Evolutionary conservation across 1,284 basidiomycete species (phyloP).

Genomic region (Pseudozyma flocculosa): DNA sequence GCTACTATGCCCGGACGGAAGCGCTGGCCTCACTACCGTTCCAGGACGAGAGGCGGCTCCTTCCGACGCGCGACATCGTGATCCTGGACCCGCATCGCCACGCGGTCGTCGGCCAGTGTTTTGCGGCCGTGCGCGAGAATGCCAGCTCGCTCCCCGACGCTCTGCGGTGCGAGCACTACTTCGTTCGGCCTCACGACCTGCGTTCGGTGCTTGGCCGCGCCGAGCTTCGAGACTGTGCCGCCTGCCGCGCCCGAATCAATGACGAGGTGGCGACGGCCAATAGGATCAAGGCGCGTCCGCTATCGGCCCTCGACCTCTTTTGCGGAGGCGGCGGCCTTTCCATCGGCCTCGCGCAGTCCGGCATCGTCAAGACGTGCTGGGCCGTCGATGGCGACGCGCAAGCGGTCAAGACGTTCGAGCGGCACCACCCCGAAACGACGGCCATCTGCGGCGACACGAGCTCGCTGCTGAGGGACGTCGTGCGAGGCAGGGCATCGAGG

Average conservation of each 20-base stretch:
- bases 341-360: conserved; percentile 20
- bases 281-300: not conserved
- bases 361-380: conserved; percentile 18
- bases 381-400: conserved; percentile 15
- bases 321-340: conserved; percentile 27
- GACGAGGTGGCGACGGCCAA: not conserved
- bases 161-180: not conserved
- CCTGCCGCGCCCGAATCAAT: conserved; percentile 1
- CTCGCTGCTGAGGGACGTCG: not conserved
- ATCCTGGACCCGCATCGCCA: not conserved
- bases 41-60: conserved; percentile 17
- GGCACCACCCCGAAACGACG: conserved; percentile 11
- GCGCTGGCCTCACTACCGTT: conserved; percentile 13
- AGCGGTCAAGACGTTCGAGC: conserved; percentile 10
- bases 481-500: not conserved
- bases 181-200: not conserved
- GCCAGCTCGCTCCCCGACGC: too few relatives aligned
- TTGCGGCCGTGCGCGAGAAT: conserved; percentile 10
- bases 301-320: conserved; percentile 19
- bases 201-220: not conserved
- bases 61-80: not conserved
- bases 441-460: not conserved
- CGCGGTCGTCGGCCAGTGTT: conserved; percentile 6
- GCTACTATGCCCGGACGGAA: not conserved
- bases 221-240: not conserved